phyloP scores from a whole-genome alignment of 2,329 filamentous ascomycete species.

The Clarireedia hainanense region DNA sequence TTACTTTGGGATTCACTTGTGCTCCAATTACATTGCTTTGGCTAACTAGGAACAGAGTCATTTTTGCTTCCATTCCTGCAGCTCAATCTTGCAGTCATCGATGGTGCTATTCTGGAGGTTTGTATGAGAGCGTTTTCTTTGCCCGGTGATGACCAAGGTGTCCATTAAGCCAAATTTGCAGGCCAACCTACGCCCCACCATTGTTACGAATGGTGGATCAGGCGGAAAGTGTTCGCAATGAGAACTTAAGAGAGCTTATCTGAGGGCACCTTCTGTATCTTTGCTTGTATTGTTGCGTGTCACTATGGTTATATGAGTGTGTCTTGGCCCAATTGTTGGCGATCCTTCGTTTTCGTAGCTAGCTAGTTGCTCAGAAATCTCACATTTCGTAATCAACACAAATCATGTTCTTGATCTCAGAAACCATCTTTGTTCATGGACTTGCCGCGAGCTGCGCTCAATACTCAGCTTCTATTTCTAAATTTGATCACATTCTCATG shows the following conservation, averaged over 20 bases:
- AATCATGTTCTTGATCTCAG: too few relatives aligned
- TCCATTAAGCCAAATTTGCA: constrained; percentile 34
- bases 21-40: not conserved
- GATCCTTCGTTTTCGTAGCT: too few relatives aligned
- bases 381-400: too few relatives aligned
- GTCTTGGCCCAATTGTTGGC: too few relatives aligned
- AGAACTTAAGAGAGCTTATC: constrained; percentile 33
- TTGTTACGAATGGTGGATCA: constrained; percentile 13
- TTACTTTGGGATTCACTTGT: not conserved
- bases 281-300: not conserved
- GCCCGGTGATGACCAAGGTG: constrained; percentile 31
- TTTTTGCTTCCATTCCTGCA: constrained; percentile 1
- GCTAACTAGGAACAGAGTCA: constrained; percentile 15
- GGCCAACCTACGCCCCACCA: constrained; percentile 26
- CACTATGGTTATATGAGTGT: too few relatives aligned
- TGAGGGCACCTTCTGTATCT: constrained; percentile 26
- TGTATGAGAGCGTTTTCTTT: constrained; percentile 11
- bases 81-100: constrained; percentile 7
- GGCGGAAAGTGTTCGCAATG: constrained; percentile 30
- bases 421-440: too few relatives aligned
- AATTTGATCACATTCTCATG: too few relatives aligned
- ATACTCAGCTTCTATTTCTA: too few relatives aligned
- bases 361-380: too few relatives aligned
- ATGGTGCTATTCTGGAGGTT: constrained; percentile 11
- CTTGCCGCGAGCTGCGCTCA: too few relatives aligned